These are phyloP conservation scores for Xylariaceae sp. DNA, from an alignment of 2,329 filamentous ascomycete species.

Conservation along the genomic window DNA sequence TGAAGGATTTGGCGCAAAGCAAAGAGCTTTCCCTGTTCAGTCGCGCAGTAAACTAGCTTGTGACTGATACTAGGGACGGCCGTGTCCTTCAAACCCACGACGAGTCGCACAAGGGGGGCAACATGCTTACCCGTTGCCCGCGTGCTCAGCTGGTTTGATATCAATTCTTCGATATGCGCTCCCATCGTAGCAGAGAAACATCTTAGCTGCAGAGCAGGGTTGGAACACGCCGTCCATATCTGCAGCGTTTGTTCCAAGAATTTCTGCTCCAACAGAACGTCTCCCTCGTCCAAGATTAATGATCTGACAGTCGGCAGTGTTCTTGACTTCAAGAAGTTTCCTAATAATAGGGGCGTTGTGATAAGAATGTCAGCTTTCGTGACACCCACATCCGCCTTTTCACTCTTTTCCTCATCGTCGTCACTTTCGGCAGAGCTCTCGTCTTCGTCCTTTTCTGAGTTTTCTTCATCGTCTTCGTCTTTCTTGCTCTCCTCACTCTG, in stretches of 20 bases:
- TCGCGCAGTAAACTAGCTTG: conserved; percentile 83
- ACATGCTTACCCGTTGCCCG: conserved; percentile 41
- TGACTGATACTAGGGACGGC: conserved; percentile 90
- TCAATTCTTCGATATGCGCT: conserved; percentile 79
- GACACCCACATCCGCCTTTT: conserved; percentile 35
- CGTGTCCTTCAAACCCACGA: conserved; percentile 95
- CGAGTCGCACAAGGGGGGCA: conserved; percentile 67
- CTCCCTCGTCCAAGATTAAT: conserved; percentile 86
- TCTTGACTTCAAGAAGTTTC: conserved; percentile 61
- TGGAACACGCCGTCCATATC: conserved; percentile 75
- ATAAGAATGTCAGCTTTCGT: conserved; percentile 76
- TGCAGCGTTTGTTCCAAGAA: conserved; percentile 84
- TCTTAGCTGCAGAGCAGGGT: conserved; percentile 64
- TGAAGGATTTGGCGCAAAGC: conserved; percentile 85
- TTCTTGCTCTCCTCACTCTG: conserved; percentile 22
- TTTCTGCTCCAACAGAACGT: conserved; percentile 78
- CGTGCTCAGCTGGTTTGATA: conserved; percentile 59
- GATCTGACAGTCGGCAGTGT: conserved; percentile 63
- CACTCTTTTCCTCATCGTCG: conserved; percentile 35
- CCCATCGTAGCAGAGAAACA: conserved; percentile 98
- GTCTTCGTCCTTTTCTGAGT: conserved; percentile 21
- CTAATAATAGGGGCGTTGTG: conserved; percentile 71
- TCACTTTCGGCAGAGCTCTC: conserved; percentile 36
- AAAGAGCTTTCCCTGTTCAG: conserved; percentile 88
- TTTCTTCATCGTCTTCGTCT: conserved; percentile 23